Base-by-base conservation (phyloP, 2,329 filamentous ascomycete genomes). In the Sporothrix pseudoabietina region DNA sequence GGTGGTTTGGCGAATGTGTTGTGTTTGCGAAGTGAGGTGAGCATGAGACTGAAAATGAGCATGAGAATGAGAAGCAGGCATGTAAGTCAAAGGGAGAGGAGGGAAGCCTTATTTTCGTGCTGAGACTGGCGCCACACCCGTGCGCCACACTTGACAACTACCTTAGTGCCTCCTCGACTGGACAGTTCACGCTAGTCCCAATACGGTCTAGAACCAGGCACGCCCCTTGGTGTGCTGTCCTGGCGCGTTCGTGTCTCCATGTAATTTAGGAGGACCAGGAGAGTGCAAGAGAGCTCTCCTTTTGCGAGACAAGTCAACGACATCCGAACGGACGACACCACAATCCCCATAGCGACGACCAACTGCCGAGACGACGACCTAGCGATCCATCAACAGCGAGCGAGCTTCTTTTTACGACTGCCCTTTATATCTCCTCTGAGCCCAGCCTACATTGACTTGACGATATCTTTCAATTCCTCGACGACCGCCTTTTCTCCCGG, bases 191-290 rank as follows among this genome's bases (percentile, higher is more conserved):
- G 52, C 69, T 71, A 74, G 32, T 10, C 41, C 52, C 1, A 22
- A 71, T 52, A 4, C 12, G 3, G 68, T 47, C 59, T 74, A 69
- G 73, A 2, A 26, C 65, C 63, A 73, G 71, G 73, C 71, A 74
- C 73, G 73, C 68, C 68, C 73, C 73, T 70, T 71, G 54, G 65
- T 61, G 44, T 39, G 72, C 54, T 26, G 7, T 47, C 47, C 39
- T 71, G 65, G 73, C 73, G 73, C 73, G 73, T 74, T 59, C 49
- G 63, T 72, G 73, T 69, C 69, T 69, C 65, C 52, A 55, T 71
- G 63, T 59, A 59, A 71, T 65, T 72, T 66, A 69, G 61, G 61
- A 66, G 61, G 39, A n/a, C 39, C 61, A 22, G 14, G 52, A 55
- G 22, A 12, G 26, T n/a, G 30, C 1, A 2, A 10, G 19, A 54